Evolutionary conservation across 768 basidiomycete genomes (phyloP).

Genomic region (Asterophora parasitica): DNA sequence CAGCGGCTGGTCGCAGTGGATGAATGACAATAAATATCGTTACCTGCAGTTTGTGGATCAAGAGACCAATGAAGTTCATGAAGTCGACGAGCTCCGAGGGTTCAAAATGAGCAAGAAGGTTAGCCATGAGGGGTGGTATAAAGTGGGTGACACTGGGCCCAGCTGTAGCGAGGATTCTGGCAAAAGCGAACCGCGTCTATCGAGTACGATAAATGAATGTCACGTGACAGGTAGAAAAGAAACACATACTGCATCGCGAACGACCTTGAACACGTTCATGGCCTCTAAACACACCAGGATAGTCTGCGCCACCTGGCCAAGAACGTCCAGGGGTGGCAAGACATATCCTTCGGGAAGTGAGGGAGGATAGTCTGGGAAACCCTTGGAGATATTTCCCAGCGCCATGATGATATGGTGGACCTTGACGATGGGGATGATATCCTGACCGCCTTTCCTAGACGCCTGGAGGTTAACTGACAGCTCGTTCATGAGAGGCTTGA

Average conservation of each 20-base stretch:
- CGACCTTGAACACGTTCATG: constrained; percentile 81
- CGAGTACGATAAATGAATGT: constrained; percentile 8
- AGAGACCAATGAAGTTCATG: constrained; percentile 87
- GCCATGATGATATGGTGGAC: constrained; percentile 95
- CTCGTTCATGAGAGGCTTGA: constrained; percentile 77
- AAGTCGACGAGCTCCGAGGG: constrained; percentile 92
- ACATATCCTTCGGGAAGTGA: constrained; percentile 62
- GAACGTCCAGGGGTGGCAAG: constrained; percentile 70
- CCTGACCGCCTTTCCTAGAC: constrained; percentile 51
- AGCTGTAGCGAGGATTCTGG: constrained; percentile 78
- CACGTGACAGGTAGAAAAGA: neutral
- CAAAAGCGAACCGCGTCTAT: constrained; percentile 90
- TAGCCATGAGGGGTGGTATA: constrained; percentile 85
- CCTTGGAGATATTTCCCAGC: constrained; percentile 90
- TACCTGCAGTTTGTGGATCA: constrained; percentile 91
- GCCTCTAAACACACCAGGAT: constrained; percentile 83
- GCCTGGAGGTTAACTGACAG: constrained; percentile 55
- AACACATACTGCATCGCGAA: constrained; percentile 83
- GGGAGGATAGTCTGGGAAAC: constrained; percentile 88
- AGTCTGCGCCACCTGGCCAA: constrained; percentile 80
- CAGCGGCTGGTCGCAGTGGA: neutral
- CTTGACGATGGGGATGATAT: constrained; percentile 75
- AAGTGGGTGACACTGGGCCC: constrained; percentile 82
- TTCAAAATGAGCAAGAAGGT: constrained; percentile 89
- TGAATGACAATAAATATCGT: constrained; percentile 9